Evolutionary conservation across 1,139 yeast species (phyloP).

Genomic region (Scheffersomyces cryptocercus): DNA sequence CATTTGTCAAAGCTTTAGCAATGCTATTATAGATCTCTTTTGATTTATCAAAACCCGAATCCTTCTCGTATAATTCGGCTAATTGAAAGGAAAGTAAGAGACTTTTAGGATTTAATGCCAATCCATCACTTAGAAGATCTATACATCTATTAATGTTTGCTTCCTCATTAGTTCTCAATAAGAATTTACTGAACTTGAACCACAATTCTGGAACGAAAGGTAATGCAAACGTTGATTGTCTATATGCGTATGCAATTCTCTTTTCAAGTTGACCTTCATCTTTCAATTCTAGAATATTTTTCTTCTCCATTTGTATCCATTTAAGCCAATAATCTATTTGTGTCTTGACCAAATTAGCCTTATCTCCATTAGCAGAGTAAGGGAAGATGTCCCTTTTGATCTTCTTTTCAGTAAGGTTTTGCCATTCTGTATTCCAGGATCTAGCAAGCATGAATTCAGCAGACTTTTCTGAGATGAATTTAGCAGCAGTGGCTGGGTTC

Average conservation of each 20-base stretch:
- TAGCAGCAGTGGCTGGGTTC: constrained; percentile 77
- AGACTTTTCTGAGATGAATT: constrained; percentile 79
- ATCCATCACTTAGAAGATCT: constrained; percentile 55
- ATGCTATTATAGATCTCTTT: constrained; percentile 52
- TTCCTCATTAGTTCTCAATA: constrained; percentile 34
- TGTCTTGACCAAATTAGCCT: constrained; percentile 26
- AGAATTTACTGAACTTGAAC: constrained; percentile 60
- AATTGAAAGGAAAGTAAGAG: constrained; percentile 65
- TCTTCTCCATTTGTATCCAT: constrained; percentile 81
- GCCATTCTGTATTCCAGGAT: constrained; percentile 74
- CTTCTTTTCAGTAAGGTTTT: constrained; percentile 50
- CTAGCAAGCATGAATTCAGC: constrained; percentile 90
- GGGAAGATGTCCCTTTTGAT: constrained; percentile 40
- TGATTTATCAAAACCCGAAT: constrained; percentile 53
- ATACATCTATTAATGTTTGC: constrained; percentile 33
- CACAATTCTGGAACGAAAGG: constrained; percentile 82
- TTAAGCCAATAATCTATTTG: constrained; percentile 62
- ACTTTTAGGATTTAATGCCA: constrained; percentile 70
- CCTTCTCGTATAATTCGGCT: constrained; percentile 70
- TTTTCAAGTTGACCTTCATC: constrained; percentile 48
- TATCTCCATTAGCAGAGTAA: constrained; percentile 19
- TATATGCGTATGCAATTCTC: constrained; percentile 73
- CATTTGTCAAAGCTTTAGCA: constrained; percentile 39
- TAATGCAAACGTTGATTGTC: constrained; percentile 67
- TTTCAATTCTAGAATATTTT: constrained; percentile 64